Conservation (phyloP, 176 grass and related monocot genomes). For the Oryza coarctata region DNA sequence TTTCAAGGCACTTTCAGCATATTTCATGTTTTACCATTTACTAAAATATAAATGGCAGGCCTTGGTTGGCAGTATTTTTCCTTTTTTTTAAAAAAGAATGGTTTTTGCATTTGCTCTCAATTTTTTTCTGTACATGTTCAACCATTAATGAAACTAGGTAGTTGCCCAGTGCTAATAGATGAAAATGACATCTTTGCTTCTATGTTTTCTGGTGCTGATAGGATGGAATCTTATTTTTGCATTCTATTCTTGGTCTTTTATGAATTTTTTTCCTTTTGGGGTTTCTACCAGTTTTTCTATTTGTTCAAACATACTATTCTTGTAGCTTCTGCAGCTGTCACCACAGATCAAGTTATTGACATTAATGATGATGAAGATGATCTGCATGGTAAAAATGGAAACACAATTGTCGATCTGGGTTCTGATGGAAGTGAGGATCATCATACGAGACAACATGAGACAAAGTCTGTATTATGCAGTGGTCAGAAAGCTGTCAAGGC, state of each 20-base stretch:
- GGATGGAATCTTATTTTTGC: neutral
- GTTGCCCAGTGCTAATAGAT: neutral
- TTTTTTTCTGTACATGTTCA: conserved; percentile 3
- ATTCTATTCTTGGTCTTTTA: neutral
- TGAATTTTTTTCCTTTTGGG: neutral
- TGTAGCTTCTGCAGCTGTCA: neutral
- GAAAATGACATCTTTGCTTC: neutral
- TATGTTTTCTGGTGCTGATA: neutral
- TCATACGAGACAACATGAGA: neutral
- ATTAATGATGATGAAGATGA: conserved; percentile 34
- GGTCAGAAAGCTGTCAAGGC: neutral
- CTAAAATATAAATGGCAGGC: neutral
- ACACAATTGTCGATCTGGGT: conserved; percentile 19
- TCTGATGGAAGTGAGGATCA: neutral
- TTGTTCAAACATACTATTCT: conserved; percentile 1
- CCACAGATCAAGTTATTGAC: conserved; percentile 6
- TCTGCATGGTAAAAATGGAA: neutral
- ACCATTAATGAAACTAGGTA: neutral
- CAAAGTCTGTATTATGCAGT: neutral
- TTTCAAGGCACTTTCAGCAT: neutral
- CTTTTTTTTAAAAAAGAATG: neutral
- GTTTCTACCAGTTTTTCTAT: neutral
- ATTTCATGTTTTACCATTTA: neutral
- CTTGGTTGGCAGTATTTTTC: neutral
- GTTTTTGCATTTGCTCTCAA: conserved; percentile 5